These are phyloP conservation scores for Thuja plicata DNA, from an alignment of 83 land plant species.

Conservation along the genomic window DNA sequence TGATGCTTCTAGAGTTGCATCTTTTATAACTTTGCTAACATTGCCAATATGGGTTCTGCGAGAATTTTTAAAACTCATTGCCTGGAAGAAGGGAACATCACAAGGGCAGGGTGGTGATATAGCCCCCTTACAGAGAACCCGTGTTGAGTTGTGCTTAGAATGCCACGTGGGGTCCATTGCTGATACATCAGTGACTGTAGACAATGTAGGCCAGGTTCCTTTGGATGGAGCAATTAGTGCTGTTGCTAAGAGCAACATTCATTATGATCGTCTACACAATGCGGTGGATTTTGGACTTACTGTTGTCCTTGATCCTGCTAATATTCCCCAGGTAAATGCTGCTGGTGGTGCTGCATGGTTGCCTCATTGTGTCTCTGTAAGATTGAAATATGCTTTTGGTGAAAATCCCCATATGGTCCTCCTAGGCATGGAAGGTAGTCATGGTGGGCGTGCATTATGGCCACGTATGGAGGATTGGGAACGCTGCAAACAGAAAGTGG, in stretches of 20 bases:
- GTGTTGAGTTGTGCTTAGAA: slow-evolving; percentile 91
- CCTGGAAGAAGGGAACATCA: slow-evolving; percentile 86
- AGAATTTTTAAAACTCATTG: slow-evolving; percentile 87
- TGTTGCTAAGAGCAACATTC: slow-evolving; percentile 80
- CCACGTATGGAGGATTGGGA: slow-evolving; percentile 89
- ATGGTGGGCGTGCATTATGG: slow-evolving; percentile 98
- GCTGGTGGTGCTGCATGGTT: slow-evolving; percentile 99
- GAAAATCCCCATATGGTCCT: slow-evolving; percentile 65
- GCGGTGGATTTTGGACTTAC: slow-evolving; percentile 89
- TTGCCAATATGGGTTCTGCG: slow-evolving; percentile 87
- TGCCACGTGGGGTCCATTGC: slow-evolving; percentile 48
- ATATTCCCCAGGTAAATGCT: slow-evolving; percentile 85
- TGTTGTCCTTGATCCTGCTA: slow-evolving; percentile 79
- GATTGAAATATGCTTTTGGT: slow-evolving; percentile 75
- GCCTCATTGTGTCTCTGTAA: slow-evolving; percentile 93
- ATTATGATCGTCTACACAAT: slow-evolving; percentile 74
- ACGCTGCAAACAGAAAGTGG: slow-evolving; percentile 76
- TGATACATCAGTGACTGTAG: slow-evolving; percentile 26
- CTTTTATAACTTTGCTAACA: slow-evolving; percentile 95
- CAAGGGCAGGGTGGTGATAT: slow-evolving; percentile 67
- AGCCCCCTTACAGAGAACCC: slow-evolving; percentile 68
- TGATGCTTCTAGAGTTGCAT: slow-evolving; percentile 98
- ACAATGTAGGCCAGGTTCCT: slow-evolving; percentile 16
- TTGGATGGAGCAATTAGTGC: slow-evolving; percentile 20
- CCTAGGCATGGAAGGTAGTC: slow-evolving; percentile 92